phyloP scores from a whole-genome alignment of 257 asterid species.

The Capsicum rhomboideum region DNA sequence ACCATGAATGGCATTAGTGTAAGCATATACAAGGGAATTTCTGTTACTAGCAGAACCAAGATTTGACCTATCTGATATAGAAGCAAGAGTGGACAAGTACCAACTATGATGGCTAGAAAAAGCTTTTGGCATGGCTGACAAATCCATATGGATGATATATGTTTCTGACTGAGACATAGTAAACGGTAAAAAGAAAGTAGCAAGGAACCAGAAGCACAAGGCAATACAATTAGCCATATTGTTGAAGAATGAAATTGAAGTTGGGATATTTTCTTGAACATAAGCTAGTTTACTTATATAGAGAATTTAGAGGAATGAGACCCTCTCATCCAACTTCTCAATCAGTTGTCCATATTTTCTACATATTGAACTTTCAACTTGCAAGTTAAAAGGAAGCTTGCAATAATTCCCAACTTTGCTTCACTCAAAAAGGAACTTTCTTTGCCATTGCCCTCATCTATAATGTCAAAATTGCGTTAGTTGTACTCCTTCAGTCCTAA shows the following conservation, averaged over 20 bases:
- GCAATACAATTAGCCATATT: slow-evolving; percentile 23
- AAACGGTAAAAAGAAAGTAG: background rate
- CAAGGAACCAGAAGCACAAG: slow-evolving; percentile 17
- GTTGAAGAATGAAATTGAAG: slow-evolving; percentile 12
- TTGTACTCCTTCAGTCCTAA: background rate
- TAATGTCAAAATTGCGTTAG: background rate
- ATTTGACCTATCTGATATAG: slow-evolving; percentile 16
- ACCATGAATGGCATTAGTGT: slow-evolving; percentile 50
- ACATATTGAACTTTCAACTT: background rate
- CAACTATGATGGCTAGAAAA: slow-evolving; percentile 54
- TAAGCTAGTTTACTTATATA: slow-evolving; percentile 15
- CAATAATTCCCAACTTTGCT: background rate
- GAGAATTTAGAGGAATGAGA: slow-evolving; percentile 18
- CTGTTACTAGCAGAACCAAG: background rate
- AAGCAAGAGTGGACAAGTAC: slow-evolving; percentile 44
- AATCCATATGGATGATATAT: slow-evolving; percentile 67
- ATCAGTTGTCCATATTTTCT: slow-evolving; percentile 8
- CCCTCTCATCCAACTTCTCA: slow-evolving; percentile 31
- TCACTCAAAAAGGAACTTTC: background rate
- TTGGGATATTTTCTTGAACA: background rate
- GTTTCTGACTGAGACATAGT: slow-evolving; percentile 30
- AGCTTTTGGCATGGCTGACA: slow-evolving; percentile 59
- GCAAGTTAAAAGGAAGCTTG: slow-evolving; percentile 3
- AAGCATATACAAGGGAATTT: slow-evolving; percentile 34
- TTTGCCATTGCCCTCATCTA: background rate